Percentiles rank a stretch among this genome's conserved stretches.
These are phyloP conservation scores for Ogataea neopini DNA, from an alignment of 805 yeast species.

Conservation along the genomic window DNA sequence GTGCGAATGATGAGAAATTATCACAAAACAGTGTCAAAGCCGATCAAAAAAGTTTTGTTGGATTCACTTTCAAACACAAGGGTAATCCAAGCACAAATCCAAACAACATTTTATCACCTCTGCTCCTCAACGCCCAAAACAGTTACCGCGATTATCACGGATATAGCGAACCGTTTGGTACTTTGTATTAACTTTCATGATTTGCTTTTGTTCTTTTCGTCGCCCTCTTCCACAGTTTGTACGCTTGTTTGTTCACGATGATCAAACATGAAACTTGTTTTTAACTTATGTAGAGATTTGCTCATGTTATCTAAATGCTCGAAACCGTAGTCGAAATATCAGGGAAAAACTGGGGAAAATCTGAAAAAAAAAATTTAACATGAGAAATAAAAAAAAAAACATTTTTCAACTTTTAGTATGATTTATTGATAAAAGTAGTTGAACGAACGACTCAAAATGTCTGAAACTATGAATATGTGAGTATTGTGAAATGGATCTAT, in stretches of 20 bases:
- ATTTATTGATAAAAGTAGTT: too few species aligned
- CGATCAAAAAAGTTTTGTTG: conserved; percentile 77
- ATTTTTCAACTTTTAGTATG: too few species aligned
- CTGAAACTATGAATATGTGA: conserved; percentile 6
- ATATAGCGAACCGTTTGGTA: conserved; percentile 38
- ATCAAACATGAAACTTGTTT: background rate
- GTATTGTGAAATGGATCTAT: background rate
- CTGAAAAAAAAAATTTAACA: too few species aligned
- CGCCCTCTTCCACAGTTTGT: conserved; percentile 2
- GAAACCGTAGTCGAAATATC: too few species aligned
- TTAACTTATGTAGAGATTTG: conserved; percentile 1
- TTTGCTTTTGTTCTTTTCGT: conserved; percentile 1
- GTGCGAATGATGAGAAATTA: conserved; percentile 77
- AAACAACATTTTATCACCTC: conserved; percentile 35
- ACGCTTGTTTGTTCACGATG: conserved; percentile 3
- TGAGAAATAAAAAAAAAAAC: background rate
- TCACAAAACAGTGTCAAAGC: conserved; percentile 64
- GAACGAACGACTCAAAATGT: too few species aligned
- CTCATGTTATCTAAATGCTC: background rate
- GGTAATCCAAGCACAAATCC: conserved; percentile 53
- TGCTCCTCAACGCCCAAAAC: conserved; percentile 28
- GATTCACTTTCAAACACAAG: conserved; percentile 93
- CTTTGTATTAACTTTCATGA: conserved; percentile 30
- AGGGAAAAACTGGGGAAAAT: background rate
- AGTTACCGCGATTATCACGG: conserved; percentile 26